Evolutionary conservation across 805 yeast genomes (phyloP), one percentile per base, ranked within the genome.

Genomic region (Diddensiella santjacobensis): DNA sequence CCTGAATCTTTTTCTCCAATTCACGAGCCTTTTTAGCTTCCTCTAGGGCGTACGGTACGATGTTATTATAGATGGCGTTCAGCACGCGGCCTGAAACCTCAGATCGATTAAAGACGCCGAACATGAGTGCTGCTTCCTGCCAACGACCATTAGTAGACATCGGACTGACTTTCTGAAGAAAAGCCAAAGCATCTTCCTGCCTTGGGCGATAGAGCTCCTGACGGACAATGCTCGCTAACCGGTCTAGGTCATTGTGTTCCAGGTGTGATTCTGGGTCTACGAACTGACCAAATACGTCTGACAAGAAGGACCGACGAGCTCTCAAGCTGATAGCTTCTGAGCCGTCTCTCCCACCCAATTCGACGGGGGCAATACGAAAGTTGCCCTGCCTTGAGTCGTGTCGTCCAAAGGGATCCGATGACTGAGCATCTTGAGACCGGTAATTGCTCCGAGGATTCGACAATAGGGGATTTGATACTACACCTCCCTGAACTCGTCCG

Each of bases 101-200:
- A 5, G 69, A 68, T 11, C 64, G 64, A 24, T 61, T 62, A 24
- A 70, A 72, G n/a, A 71, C 74, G 54, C 74, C 74, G 52, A 79
- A 77, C 66, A 79, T 68, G 15, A 72, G 67, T 31, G 75, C 67
- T 4, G 77, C 72, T 39, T 83, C 85, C 33, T 67, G 66, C 93
- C 95, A 87, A 55, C 96, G 73, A 43, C 80, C 82, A 11, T 69
- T 64, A 0, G 93, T 81, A 0, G 85, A 75, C 50, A 47, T 42
- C 2, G 55, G 51, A 62, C 64, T 40, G 10, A 52, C 38, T 10
- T 38, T 40, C 4, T 42, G 49, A 18, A 52, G 30, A 10, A 43
- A 47, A 3, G 47, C 24, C 11, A 47, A 30, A 10, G 42, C 33
- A 31, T 49, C 53, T 5, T 49, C 52, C 3, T 44, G 37, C 17